Evolutionary conservation across 805 yeast genomes (phyloP).

Genomic region (Osmozyma mogii): DNA sequence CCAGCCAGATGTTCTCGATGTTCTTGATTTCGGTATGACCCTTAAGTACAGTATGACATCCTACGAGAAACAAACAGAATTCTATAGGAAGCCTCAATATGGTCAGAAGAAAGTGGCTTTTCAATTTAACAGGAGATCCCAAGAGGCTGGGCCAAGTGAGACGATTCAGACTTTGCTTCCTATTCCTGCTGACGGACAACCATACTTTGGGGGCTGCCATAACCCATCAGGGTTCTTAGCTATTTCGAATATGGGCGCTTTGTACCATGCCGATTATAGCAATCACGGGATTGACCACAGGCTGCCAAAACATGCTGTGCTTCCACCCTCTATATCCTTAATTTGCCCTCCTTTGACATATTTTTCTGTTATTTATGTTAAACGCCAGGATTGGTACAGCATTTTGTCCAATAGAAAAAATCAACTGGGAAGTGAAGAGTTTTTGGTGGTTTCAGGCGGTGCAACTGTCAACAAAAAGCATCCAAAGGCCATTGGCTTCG

Average conservation of each 20-base stretch:
- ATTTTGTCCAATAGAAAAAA: slow-evolving; percentile 41
- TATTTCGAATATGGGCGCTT: slow-evolving; percentile 53
- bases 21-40: slow-evolving; percentile 72
- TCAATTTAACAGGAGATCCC: slow-evolving; percentile 13
- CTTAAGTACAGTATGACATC: slow-evolving; percentile 76
- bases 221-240: slow-evolving; percentile 62
- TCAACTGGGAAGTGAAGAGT: slow-evolving; percentile 19
- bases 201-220: slow-evolving; percentile 75
- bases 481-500: slow-evolving; percentile 25
- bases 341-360: slow-evolving; percentile 63
- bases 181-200: slow-evolving; percentile 38
- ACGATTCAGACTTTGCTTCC: slow-evolving; percentile 23
- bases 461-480: slow-evolving; percentile 42
- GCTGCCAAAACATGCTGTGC: slow-evolving; percentile 24
- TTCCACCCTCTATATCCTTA: slow-evolving; percentile 80
- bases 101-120: slow-evolving; percentile 24
- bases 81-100: slow-evolving; percentile 54
- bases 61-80: slow-evolving; percentile 73
- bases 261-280: slow-evolving; percentile 45
- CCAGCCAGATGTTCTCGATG: slow-evolving; percentile 24
- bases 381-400: slow-evolving; percentile 70
- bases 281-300: slow-evolving; percentile 8
- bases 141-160: slow-evolving; percentile 15
- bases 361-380: slow-evolving; percentile 43
- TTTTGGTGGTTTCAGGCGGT: slow-evolving; percentile 70